phyloP scores from a whole-genome alignment of 1,139 yeast genomes.

The Debaryomyces robertsiae region DNA sequence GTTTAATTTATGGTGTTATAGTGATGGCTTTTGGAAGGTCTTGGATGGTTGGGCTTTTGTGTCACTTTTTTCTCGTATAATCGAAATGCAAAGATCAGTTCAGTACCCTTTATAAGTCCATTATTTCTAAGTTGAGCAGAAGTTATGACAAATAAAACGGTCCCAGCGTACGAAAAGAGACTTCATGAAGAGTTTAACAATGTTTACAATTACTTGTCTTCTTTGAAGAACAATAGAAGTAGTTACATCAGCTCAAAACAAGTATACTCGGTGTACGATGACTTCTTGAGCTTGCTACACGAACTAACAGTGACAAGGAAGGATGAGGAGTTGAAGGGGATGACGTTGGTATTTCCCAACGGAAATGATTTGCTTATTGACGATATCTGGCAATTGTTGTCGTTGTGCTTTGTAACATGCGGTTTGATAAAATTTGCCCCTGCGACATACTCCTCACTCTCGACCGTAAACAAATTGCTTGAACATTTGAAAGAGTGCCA shows the following conservation, averaged over 20 bases:
- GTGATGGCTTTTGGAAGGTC: not conserved
- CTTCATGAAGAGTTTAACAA: constrained; percentile 49
- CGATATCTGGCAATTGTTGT: constrained; percentile 84
- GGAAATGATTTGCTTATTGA: constrained; percentile 73
- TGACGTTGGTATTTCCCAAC: constrained; percentile 40
- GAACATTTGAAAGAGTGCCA: constrained; percentile 80
- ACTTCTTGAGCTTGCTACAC: constrained; percentile 52
- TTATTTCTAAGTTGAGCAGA: not conserved
- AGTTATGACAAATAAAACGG: constrained; percentile 16
- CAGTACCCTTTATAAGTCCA: not conserved
- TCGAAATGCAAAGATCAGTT: constrained; percentile 4
- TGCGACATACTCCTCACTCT: constrained; percentile 85
- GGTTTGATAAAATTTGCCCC: constrained; percentile 91
- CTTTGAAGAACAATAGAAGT: constrained; percentile 64
- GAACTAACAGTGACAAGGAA: constrained; percentile 52
- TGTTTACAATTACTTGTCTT: constrained; percentile 53
- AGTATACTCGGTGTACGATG: constrained; percentile 56
- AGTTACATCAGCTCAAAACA: constrained; percentile 67
- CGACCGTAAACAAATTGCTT: constrained; percentile 80
- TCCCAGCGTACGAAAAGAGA: constrained; percentile 56
- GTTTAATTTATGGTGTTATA: constrained; percentile 10
- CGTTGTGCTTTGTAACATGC: constrained; percentile 85
- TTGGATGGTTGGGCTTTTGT: not conserved
- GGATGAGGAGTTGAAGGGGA: constrained; percentile 50
- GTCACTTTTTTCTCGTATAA: constrained; percentile 1